These are phyloP conservation scores for Cyclotella baltica DNA, from an alignment of 108 stramenopile genomes.

Conservation along the genomic window DNA sequence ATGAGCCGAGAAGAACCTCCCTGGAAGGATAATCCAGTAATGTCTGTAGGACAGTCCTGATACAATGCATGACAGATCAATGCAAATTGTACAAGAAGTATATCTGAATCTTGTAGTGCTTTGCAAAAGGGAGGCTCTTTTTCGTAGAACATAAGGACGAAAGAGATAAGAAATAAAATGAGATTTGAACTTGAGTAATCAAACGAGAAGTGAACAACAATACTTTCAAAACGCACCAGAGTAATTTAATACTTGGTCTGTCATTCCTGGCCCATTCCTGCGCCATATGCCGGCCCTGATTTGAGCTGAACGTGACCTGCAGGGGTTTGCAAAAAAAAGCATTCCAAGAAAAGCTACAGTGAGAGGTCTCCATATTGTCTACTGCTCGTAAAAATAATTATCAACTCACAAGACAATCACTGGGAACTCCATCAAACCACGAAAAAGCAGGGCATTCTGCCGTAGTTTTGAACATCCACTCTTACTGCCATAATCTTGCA, in stretches of 20 bases:
- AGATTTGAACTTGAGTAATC: constrained; percentile 9
- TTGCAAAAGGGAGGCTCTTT: constrained; percentile 93
- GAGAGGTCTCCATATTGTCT: not conserved
- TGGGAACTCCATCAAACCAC: constrained; percentile 87
- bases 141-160: not conserved
- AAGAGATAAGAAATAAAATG: not conserved
- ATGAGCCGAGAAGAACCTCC: constrained; percentile 38
- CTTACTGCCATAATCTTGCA: constrained; percentile 11
- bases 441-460: constrained; percentile 54
- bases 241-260: constrained; percentile 71
- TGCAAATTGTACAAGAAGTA: constrained; percentile 83
- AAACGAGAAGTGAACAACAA: constrained; percentile 68
- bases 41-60: too few relatives aligned
- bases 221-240: not conserved
- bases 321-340: not conserved
- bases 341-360: not conserved
- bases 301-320: constrained; percentile 75
- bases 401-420: constrained; percentile 58
- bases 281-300: constrained; percentile 92
- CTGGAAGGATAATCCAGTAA: too few relatives aligned
- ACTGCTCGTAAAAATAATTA: not conserved
- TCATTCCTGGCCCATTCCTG: constrained; percentile 91
- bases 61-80: constrained; percentile 61
- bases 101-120: constrained; percentile 89
- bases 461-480: constrained; percentile 33